Base-by-base conservation (phyloP, 2,329 filamentous ascomycete species). In the Sphaerulina populicola region DNA sequence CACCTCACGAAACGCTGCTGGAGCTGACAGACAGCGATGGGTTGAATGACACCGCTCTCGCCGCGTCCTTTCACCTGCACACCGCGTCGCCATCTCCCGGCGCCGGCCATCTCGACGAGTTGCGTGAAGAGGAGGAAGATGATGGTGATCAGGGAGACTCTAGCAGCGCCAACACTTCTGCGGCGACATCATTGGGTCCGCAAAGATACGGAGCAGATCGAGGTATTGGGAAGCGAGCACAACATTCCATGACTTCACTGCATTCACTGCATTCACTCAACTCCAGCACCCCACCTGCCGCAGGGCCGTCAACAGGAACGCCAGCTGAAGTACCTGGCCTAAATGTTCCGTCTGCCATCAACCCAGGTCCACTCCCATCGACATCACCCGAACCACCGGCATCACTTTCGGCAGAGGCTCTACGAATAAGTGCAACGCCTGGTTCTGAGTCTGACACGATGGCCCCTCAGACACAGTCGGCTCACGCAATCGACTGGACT, bases 41-140 rank as follows among this genome's bases (percentile, higher is more conserved):
- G 52, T 78, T 98, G 52, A 90, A 84, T 65, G 93, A 98, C 68
- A 85, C 86, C 54, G 86, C 88, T 58, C 78, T 98, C 47, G 91
- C 89, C 8, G 82, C 89, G 30, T 88, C 88, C 48, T 96, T 90
- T 70, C 89, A 89, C 39, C 75, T 96, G 48, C 89, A 96, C 70
- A 86, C 90, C 36, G 88, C 89, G 6, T 88, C 88, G 10, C 85
- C 84, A 36, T 94, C 91, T 15, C 87, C 83, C 23, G 94, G 90
- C 9, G 91, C 88, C 4, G 86, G 81, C 44, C 83, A 87, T 59
- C 74, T 97, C 61, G 85, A 91, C 72, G 91, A 94, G 71, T 96
- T 97, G 66, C 83, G 85, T n/a, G 93, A 97, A 70, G 87, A 93
- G 71, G 86, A 85, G 48, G 88, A 94, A 64, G 89, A 94, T 70